phyloP scores from a whole-genome alignment of 441 rosid species.

The Gossypium gossypioides region DNA sequence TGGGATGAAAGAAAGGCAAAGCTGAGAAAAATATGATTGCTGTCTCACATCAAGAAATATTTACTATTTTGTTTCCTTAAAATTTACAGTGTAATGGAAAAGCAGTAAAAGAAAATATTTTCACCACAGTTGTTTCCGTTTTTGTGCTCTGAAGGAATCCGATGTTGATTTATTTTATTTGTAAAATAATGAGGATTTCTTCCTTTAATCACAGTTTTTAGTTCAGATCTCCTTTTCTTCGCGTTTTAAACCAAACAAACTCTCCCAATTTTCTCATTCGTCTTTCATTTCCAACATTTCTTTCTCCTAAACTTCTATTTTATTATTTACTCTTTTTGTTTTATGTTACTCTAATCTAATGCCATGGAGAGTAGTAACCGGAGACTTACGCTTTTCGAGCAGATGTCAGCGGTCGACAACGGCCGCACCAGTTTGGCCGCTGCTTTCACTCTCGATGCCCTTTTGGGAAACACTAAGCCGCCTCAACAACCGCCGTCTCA shows the following conservation, averaged over 20 bases:
- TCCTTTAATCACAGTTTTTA: background rate
- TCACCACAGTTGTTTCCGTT: background rate
- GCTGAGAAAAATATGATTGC: background rate
- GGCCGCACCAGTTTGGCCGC: conserved; percentile 31
- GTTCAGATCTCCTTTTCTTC: background rate
- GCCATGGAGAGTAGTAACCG: conserved; percentile 29
- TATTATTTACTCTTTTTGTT: background rate
- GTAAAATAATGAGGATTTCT: background rate
- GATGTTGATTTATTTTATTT: background rate
- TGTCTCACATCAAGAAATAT: background rate
- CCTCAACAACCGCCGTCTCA: conserved; percentile 14
- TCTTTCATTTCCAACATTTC: conserved; percentile 12
- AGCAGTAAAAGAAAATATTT: background rate
- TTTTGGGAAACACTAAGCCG: conserved; percentile 24
- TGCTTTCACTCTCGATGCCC: conserved; percentile 45
- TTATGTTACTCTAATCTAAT: background rate
- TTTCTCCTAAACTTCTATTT: background rate
- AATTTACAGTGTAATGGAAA: background rate
- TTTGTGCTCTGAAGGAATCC: background rate
- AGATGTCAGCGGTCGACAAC: conserved; percentile 50
- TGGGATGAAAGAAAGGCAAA: background rate
- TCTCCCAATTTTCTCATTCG: background rate
- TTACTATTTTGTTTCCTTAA: background rate
- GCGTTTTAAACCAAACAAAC: background rate
- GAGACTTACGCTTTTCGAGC: conserved; percentile 37